Percentiles rank a stretch among this genome's conserved stretches.
phyloP scores from a whole-genome alignment of 371 early-diverging fungal genomes.

The Synchytrium microbalum region DNA sequence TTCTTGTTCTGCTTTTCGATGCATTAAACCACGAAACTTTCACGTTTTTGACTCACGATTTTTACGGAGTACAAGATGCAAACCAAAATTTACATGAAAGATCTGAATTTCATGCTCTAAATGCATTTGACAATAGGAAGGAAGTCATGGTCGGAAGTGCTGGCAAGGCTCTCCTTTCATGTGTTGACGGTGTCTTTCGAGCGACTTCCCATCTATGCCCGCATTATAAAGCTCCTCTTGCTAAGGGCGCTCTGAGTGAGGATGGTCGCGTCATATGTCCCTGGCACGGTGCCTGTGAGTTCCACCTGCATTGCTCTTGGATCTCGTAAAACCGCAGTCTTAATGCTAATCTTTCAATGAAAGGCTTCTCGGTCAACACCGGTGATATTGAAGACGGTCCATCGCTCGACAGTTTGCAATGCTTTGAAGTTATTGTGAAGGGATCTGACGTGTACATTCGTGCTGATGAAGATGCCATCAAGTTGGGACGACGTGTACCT shows the following conservation, averaged over 20 bases:
- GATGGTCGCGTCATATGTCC: slow-evolving; percentile 27
- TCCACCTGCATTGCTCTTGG: too few species aligned
- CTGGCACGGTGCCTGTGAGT: slow-evolving; percentile 54
- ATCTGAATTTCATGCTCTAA: too few species aligned
- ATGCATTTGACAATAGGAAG: too few species aligned
- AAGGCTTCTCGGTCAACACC: slow-evolving; percentile 40
- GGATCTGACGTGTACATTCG: too few species aligned
- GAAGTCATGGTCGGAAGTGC: not conserved
- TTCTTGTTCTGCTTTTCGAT: too few species aligned
- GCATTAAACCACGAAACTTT: too few species aligned
- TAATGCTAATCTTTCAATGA: too few species aligned
- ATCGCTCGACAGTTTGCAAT: slow-evolving; percentile 36
- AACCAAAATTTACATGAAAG: too few species aligned
- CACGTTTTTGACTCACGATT: too few species aligned
- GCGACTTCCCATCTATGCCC: slow-evolving; percentile 7
- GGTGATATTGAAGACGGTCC: slow-evolving; percentile 56
- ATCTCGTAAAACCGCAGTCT: too few species aligned
- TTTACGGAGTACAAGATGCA: too few species aligned
- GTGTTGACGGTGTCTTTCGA: not conserved
- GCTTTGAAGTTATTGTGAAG: slow-evolving; percentile 20
- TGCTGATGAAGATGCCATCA: slow-evolving; percentile 16
- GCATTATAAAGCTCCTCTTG: slow-evolving; percentile 8
- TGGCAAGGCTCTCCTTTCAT: slow-evolving; percentile 1
- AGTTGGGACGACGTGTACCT: slow-evolving; percentile 27
- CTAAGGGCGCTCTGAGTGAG: not conserved